Percentiles rank a stretch among this genome's conserved stretches.
These are phyloP conservation scores for Debaryomyces sp. DNA, from an alignment of 1,139 yeast genomes.

Conservation along the genomic window DNA sequence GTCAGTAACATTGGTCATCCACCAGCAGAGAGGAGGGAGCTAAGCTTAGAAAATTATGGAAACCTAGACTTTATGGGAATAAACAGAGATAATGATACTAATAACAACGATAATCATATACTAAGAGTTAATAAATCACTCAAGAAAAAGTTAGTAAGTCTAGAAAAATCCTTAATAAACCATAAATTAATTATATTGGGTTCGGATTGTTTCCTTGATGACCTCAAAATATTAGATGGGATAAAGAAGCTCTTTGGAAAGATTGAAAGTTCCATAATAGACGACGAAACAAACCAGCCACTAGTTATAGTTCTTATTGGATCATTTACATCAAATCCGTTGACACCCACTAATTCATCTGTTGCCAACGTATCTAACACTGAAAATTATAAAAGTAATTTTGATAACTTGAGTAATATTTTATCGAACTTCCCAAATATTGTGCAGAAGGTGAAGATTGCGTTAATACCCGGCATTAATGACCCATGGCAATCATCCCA, in stretches of 20 bases:
- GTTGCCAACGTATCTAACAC: constrained; percentile 46
- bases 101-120: constrained; percentile 27
- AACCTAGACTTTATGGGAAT: constrained; percentile 78
- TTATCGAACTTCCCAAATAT: constrained; percentile 37
- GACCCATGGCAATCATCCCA: constrained; percentile 91
- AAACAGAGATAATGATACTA: constrained; percentile 40
- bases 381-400: constrained; percentile 65
- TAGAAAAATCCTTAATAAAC: constrained; percentile 58
- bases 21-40: constrained; percentile 76
- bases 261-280: constrained; percentile 46
- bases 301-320: constrained; percentile 50
- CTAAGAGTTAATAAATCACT: constrained; percentile 62
- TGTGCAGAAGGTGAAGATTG: constrained; percentile 43
- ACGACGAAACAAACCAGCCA: constrained; percentile 46
- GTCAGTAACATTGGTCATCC: constrained; percentile 86
- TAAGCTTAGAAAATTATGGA: constrained; percentile 71
- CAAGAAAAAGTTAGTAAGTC: constrained; percentile 51
- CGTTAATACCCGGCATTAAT: constrained; percentile 83
- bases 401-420: constrained; percentile 71
- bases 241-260: constrained; percentile 58
- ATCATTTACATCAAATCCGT: constrained; percentile 71
- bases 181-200: constrained; percentile 75
- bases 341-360: constrained; percentile 48
- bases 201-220: constrained; percentile 69
- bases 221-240: constrained; percentile 57